phyloP scores from a whole-genome alignment of 2,329 filamentous ascomycete species.

The Parastagonospora nodorum region DNA sequence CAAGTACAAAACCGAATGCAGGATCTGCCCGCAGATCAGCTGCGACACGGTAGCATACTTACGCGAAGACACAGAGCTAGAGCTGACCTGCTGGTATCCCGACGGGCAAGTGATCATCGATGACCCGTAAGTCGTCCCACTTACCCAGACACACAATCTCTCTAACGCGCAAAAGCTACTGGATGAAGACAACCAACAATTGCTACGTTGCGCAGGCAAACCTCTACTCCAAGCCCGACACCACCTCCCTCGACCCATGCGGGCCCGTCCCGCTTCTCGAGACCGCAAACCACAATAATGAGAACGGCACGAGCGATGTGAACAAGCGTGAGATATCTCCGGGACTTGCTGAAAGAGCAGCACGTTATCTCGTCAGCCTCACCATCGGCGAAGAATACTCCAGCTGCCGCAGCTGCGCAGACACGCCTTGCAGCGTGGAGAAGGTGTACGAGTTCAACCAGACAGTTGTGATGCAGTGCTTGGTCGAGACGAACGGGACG shows the following conservation, averaged over 20 bases:
- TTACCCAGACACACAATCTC: neutral
- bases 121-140: slow-evolving; percentile 25
- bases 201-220: slow-evolving; percentile 37
- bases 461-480: slow-evolving; percentile 35
- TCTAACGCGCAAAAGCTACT: slow-evolving; percentile 18
- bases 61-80: slow-evolving; percentile 31
- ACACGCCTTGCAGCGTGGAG: slow-evolving; percentile 14
- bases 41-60: slow-evolving; percentile 31
- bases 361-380: slow-evolving; percentile 34
- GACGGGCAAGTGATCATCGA: slow-evolving; percentile 32
- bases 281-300: slow-evolving; percentile 21
- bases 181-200: slow-evolving; percentile 38
- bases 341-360: slow-evolving; percentile 2
- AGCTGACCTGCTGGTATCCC: slow-evolving; percentile 35
- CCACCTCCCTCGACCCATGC: slow-evolving; percentile 31
- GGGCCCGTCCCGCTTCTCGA: slow-evolving; percentile 36
- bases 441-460: slow-evolving; percentile 28
- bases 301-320: slow-evolving; percentile 27
- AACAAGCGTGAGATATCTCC: slow-evolving; percentile 17
- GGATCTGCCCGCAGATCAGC: slow-evolving; percentile 24
- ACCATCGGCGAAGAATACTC: slow-evolving; percentile 37
- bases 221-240: slow-evolving; percentile 30
- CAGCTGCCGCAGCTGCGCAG: slow-evolving; percentile 25
- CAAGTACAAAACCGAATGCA: slow-evolving; percentile 37
- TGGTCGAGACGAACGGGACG: slow-evolving; percentile 13